Base-by-base conservation (phyloP, 75 land plant species). In the Sequoia sempervirens region DNA sequence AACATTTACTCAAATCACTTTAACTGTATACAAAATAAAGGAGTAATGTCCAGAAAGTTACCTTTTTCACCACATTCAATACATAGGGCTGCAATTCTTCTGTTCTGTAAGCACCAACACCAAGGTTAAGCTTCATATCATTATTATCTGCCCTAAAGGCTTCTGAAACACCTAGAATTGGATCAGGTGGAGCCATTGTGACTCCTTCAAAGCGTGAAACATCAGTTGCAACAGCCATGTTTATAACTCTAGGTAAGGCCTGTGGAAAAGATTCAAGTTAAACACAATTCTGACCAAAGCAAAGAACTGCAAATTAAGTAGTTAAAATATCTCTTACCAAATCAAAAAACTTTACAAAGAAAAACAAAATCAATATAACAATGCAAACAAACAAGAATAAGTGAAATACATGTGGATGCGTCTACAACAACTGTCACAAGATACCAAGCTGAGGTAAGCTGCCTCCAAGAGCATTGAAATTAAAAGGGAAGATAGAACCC, bases 81-180 rank as follows among this genome's bases (percentile, higher is more conserved):
- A 97, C 99, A 79, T 94, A 97, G 75, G 99, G 99, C 79, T 97
- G 99, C 14, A 97, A 94, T n/a, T 97, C 98, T 83, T 97, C 99
- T 5, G 99, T 97, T 32, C 98, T 92, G 86, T 97, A 97, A 34
- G 96, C 99, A 20, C 99, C 98, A 72, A 97, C 98, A 36, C 99
- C 98, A 87, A 97, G 94, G 80, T 97, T 96, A 47, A 97, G 96
- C 85, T 97, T 97, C 84, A 82, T 26, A 56, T 90, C 95, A 87
- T 82, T 86, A 13, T 89, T 93, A 79, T 94, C 95, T 47, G 93
- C 94, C 86, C 86, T 94, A 87, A 97, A 97, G 64, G 99, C 98
- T 72, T 97, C 99, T n/a, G 94, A 93, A 72, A 97, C 99, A 70
- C 98, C 98, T 81, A 96, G 91, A 86, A 96, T 96, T n/a, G 99